Evolutionary conservation across 768 basidiomycete species (phyloP).

Genomic region (Suillus lakei): DNA sequence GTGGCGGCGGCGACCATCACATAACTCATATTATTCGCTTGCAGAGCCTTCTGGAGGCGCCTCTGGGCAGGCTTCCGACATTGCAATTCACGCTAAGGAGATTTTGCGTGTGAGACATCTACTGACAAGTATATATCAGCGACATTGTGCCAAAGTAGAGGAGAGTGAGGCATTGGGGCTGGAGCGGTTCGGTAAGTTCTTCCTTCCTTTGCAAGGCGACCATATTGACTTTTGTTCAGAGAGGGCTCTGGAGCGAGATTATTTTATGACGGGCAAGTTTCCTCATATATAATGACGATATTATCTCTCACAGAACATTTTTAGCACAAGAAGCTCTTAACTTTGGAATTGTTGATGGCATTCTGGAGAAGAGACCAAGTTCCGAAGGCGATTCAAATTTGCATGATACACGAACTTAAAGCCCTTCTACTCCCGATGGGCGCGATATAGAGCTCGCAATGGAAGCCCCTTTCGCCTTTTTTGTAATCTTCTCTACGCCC

Average conservation of each 20-base stretch:
- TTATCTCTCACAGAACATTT: slow-evolving; percentile 25
- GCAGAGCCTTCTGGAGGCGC: slow-evolving; percentile 96
- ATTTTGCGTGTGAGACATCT: slow-evolving; percentile 87
- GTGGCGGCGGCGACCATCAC: slow-evolving; percentile 1
- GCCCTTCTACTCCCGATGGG: slow-evolving; percentile 11
- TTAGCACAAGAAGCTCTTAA: slow-evolving; percentile 84
- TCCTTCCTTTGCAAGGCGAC: slow-evolving; percentile 22
- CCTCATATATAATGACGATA: slow-evolving; percentile 19
- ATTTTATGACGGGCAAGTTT: slow-evolving; percentile 86
- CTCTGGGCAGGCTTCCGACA: slow-evolving; percentile 93
- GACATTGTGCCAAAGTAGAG: slow-evolving; percentile 73
- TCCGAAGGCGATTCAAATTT: slow-evolving; percentile 41
- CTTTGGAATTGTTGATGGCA: slow-evolving; percentile 93
- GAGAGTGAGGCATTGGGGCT: slow-evolving; percentile 70
- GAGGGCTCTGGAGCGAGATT: slow-evolving; percentile 90
- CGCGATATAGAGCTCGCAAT: background rate
- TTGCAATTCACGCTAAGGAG: slow-evolving; percentile 97
- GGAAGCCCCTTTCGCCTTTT: slow-evolving; percentile 9
- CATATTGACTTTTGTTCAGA: slow-evolving; percentile 48
- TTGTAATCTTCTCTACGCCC: slow-evolving; percentile 7
- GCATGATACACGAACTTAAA: slow-evolving; percentile 11
- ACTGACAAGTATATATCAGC: slow-evolving; percentile 88
- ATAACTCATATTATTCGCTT: slow-evolving; percentile 16
- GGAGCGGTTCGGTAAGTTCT: slow-evolving; percentile 74
- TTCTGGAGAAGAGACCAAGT: slow-evolving; percentile 78